Base-by-base conservation (phyloP, 106 monocot genomes). In the Allium sativum region DNA sequence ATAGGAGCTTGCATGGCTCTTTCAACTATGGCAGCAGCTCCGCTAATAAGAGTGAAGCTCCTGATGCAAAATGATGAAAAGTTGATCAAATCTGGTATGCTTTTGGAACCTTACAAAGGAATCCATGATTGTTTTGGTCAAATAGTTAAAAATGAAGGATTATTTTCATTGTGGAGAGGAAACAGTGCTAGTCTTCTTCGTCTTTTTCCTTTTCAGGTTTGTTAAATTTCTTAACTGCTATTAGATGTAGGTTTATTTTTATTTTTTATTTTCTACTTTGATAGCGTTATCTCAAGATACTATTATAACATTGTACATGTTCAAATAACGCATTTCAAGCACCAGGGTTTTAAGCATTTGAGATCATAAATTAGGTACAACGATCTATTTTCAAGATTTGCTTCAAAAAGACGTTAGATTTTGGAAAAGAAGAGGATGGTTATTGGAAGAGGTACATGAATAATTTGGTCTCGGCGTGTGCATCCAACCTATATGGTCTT, bases 31-130 rank as follows among this genome's bases (percentile, higher is more conserved):
- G 74, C 60, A 15, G 74, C 74, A 61, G 74, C 74, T 66, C 74
- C 74, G 13, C 66, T 74, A 60, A 67, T 67, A 54, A 41, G 67
- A 14, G 74, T 74, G 43, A 74, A 74, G n/a, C 74, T 74, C 51
- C 47, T 74, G 52, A 67, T 74, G 21, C 74, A 74, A 64, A 74
- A 74, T 61, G 67, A 74, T 44, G 74, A 74, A 61, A 67, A 74
- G 51, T 67, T 74, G 74, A 74, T 74, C 45, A 66, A 53, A 16
- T 12, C 74, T 44, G 74, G 74, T 31, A 48, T 66, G 7, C 67
- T 74, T 10, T 73, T 66, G 13, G 66, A 73, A 48, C 73, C 65
- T 1, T 70, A 65, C 43, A 64, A 76, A 50, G 71, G 70, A 9
- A 66, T 65, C n/a, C 45, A 21, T 17, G 70, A 71, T 15, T 74